Evolutionary conservation across 495 filamentous ascomycete species (phyloP), one percentile per base, ranked within the genome.

Genomic region (Xylaria venustula): DNA sequence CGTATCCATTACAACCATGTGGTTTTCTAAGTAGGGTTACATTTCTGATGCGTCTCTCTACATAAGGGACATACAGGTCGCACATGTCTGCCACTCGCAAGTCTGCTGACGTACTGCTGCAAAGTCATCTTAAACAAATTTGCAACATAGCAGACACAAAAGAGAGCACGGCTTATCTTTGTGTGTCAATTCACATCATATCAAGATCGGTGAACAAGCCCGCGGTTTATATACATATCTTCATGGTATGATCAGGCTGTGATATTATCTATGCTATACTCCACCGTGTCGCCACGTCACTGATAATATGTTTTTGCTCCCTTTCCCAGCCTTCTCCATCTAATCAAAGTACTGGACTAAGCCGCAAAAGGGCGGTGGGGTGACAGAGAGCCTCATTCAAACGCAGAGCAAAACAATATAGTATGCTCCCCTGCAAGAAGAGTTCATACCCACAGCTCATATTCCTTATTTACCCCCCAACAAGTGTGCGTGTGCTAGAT

Each of bases 181-280:
- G n/a, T n/a, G n/a, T n/a, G n/a, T n/a, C 30, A 5, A 34, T 34
- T 34, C 30, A 34, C 30, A 34, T 11, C 30, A 5, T 5, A 11
- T 5, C 5, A 34, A 34, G 30, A 11, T 11, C 30, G 30, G 11
- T 34, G 30, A 34, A 34, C 11, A 11, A 34, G 30, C 30, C 5
- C 30, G 30, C 30, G 30, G 30, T 11, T 34, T 11, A 11, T 28
- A 28, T 55, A 44, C 40, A 45, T 44, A 15, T 55, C 53, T 44
- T 9, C 40, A 32, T 44, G 53, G 53, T 9, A 32, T 32, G 40
- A 30, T n/a, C 7, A 55, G 23, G 40, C 53, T 40, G 40, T 19
- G 15, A n/a, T 14, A 44, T 54, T 40, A 40, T 54, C 37, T 54
- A 41, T 54, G 37, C 53, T 45, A 55, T 45, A 20, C 19, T 40